These are phyloP conservation scores for Tulasnella sp. DNA, from an alignment of 768 basidiomycete genomes.

Conservation along the genomic window DNA sequence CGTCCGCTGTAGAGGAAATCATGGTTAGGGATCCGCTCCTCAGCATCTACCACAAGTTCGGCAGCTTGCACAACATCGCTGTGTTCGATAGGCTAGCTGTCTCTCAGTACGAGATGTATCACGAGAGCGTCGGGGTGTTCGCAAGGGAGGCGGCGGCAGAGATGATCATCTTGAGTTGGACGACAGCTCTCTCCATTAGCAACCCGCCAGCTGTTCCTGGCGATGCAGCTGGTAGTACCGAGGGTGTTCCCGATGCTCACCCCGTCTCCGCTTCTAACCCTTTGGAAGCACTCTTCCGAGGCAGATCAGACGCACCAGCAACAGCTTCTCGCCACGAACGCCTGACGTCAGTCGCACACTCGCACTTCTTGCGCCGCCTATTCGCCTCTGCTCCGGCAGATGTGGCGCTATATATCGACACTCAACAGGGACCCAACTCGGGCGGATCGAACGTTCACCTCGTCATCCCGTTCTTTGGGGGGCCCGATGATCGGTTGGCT, in stretches of 20 bases:
- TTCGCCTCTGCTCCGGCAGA: slow-evolving; percentile 63
- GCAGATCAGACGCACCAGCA: slow-evolving; percentile 13
- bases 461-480: slow-evolving; percentile 87
- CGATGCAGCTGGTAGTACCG: too few relatives aligned
- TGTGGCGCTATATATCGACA: slow-evolving; percentile 79
- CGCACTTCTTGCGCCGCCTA: slow-evolving; percentile 75
- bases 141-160: slow-evolving; percentile 50
- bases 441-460: slow-evolving; percentile 39
- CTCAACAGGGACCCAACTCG: slow-evolving; percentile 20
- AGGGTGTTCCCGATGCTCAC: too few relatives aligned
- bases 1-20: slow-evolving; percentile 55
- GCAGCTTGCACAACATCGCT: slow-evolving; percentile 46
- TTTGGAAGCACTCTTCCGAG: slow-evolving; percentile 69
- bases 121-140: slow-evolving; percentile 52
- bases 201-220: too few relatives aligned
- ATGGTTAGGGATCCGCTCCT: slow-evolving; percentile 56
- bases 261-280: slow-evolving; percentile 46
- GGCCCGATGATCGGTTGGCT: slow-evolving; percentile 84
- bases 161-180: slow-evolving; percentile 77
- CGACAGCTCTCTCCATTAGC: slow-evolving; percentile 34
- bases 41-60: slow-evolving; percentile 65
- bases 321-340: slow-evolving; percentile 30
- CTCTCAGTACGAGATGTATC: slow-evolving; percentile 30
- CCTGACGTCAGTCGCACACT: slow-evolving; percentile 48
- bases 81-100: slow-evolving; percentile 30